Base-by-base conservation (phyloP, 2,329 filamentous ascomycete species). In the Paecilomyces sp. region DNA sequence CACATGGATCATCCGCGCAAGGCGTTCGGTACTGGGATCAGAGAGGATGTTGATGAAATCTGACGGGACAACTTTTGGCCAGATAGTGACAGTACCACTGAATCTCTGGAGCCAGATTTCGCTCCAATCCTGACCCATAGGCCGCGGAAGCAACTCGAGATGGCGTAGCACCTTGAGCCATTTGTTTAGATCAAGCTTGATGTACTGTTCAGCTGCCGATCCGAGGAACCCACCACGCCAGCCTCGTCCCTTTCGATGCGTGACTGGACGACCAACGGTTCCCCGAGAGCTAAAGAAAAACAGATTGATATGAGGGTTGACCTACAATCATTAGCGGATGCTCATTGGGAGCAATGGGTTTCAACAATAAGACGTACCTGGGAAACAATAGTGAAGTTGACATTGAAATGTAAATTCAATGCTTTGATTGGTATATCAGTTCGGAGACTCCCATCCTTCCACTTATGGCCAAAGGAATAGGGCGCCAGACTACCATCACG, bases 211-310 rank as follows among this genome's bases (percentile, higher is more conserved):
- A 5, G 89, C 86, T 0, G 94, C 93, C 6, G 89, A 93, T 63
- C 94, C 93, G 13, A 99, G 82, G 76, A 96, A 99, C 1, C 94
- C 94, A 47, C 94, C 94, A 57, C 94, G 88, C 94, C 94, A 99
- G 59, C 94, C 94, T 54, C 92, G 89, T 4, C 94, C 94, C 66
- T 89, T 88, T 58, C 94, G 89, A 74, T 99, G 94, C 0, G 92
- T 97, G 18, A 97, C 94, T 9, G 94, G 94, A 57, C 91, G 88
- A 4, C 94, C 94, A 9, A 97, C 93, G 0, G 90, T 89, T 12
- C 94, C 94, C 33, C 94, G 85, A 0, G 92, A 96, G 31, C 90
- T 94, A 80, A 97, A 99, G 83, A 99, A 97, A 82, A 99, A 99
- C 30, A 97, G 86, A 69, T 96, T 97, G 75, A 99, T 93, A 73